phyloP scores from a whole-genome alignment of 495 filamentous ascomycete species.

The Aspergillus nanangensis region DNA sequence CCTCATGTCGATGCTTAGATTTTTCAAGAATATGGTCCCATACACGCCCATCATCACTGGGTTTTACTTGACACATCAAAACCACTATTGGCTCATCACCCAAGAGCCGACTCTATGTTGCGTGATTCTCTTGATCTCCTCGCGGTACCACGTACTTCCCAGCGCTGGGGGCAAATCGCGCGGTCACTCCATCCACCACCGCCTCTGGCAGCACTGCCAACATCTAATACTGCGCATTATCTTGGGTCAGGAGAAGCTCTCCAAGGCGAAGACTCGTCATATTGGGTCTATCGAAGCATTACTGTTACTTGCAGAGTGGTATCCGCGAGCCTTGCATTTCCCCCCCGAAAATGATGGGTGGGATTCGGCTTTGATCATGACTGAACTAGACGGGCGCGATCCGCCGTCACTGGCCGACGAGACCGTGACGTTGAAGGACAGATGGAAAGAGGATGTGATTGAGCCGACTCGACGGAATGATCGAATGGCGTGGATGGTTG shows the following conservation, averaged over 20 bases:
- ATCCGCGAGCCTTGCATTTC: constrained; percentile 35
- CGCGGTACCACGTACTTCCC: constrained; percentile 29
- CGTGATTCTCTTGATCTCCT: constrained; percentile 38
- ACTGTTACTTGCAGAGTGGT: constrained; percentile 38
- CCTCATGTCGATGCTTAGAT: too few species aligned
- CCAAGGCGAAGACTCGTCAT: constrained; percentile 23
- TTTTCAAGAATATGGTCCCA: constrained; percentile 32
- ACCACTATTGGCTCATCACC: constrained; percentile 31
- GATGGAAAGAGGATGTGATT: constrained; percentile 27
- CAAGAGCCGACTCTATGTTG: constrained; percentile 38
- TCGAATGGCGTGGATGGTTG: constrained; percentile 40
- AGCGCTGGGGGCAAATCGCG: constrained; percentile 29
- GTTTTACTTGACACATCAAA: constrained; percentile 28
- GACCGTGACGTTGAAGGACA: constrained; percentile 15
- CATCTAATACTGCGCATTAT: constrained; percentile 34
- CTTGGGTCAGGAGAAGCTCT: constrained; percentile 34
- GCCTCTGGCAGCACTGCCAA: constrained; percentile 41
- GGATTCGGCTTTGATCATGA: constrained; percentile 23
- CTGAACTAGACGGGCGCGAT: constrained; percentile 15
- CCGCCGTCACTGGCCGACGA: constrained; percentile 12
- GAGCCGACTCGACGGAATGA: constrained; percentile 37
- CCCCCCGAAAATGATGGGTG: constrained; percentile 31
- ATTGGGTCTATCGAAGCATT: constrained; percentile 37
- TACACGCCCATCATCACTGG: constrained; percentile 35
- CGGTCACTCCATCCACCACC: constrained; percentile 34